These are phyloP conservation scores for Citrus sinensis DNA, from an alignment of 345 rosid genomes.

Conservation along the genomic window DNA sequence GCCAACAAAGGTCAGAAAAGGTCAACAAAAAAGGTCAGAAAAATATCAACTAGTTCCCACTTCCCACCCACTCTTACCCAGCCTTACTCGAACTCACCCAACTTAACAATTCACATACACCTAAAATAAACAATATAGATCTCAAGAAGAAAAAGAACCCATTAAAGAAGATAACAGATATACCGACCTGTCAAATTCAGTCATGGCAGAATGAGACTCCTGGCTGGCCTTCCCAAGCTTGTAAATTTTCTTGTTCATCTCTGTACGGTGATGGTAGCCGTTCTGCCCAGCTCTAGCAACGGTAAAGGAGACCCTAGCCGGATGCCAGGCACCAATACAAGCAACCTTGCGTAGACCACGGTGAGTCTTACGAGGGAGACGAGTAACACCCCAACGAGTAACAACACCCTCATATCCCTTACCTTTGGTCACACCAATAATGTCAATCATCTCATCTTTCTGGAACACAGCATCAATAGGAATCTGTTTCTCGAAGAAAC, in stretches of 20 bases:
- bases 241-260: constrained; percentile 90
- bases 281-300: constrained; percentile 98
- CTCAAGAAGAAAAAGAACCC: background rate
- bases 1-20: background rate
- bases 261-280: constrained; percentile 90
- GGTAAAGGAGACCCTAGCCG: constrained; percentile 92
- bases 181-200: constrained; percentile 74
- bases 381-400: constrained; percentile 94
- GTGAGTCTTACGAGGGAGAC: constrained; percentile 92
- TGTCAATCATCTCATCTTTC: constrained; percentile 93
- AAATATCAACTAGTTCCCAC: too few species aligned
- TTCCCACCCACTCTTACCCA: too few species aligned
- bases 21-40: too few species aligned
- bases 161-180: background rate
- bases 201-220: constrained; percentile 70
- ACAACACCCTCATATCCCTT: constrained; percentile 96
- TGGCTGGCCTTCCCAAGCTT: constrained; percentile 73
- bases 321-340: constrained; percentile 99
- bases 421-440: constrained; percentile 90
- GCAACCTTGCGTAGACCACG: constrained; percentile 97
- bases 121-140: background rate
- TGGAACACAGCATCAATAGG: constrained; percentile 78
- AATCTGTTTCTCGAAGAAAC: constrained; percentile 84
- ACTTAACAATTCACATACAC: too few species aligned
- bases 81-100: too few species aligned